phyloP scores from a whole-genome alignment of 352 stramenopile species.

The Phytophthora multivora region DNA sequence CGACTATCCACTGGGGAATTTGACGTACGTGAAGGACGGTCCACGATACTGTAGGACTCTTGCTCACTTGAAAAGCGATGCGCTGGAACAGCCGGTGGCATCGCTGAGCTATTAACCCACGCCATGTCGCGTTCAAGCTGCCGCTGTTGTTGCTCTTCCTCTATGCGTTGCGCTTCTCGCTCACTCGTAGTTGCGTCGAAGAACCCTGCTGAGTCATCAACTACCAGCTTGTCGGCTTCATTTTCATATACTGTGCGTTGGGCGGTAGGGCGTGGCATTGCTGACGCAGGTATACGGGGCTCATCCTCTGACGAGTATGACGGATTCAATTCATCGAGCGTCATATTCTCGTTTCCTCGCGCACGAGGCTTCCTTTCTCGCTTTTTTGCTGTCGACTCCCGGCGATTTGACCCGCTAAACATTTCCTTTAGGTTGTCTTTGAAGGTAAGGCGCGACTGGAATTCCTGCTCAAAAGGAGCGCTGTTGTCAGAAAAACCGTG shows the following conservation, averaged over 20 bases:
- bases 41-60: slow-evolving; percentile 62
- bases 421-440: slow-evolving; percentile 47
- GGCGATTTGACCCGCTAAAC: slow-evolving; percentile 33
- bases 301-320: slow-evolving; percentile 37
- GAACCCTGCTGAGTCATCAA: slow-evolving; percentile 65
- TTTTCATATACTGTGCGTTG: slow-evolving; percentile 49
- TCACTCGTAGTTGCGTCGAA: slow-evolving; percentile 46
- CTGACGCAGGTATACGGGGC: slow-evolving; percentile 4
- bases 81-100: slow-evolving; percentile 12
- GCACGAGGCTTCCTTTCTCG: slow-evolving; percentile 12
- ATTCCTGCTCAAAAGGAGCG: slow-evolving; percentile 1
- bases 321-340: slow-evolving; percentile 37
- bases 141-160: slow-evolving; percentile 29
- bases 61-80: slow-evolving; percentile 42
- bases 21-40: slow-evolving; percentile 40
- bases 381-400: slow-evolving; percentile 25
- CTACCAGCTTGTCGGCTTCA: slow-evolving; percentile 55
- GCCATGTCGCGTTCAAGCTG: slow-evolving; percentile 28
- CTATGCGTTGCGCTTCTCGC: slow-evolving; percentile 27
- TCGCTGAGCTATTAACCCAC: slow-evolving; percentile 31
- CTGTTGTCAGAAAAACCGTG: not conserved
- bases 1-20: slow-evolving; percentile 33
- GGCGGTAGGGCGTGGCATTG: slow-evolving; percentile 13
- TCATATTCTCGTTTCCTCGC: slow-evolving; percentile 31
- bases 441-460: slow-evolving; percentile 30